Percentiles rank a stretch among this genome's conserved stretches.
Conservation (phyloP, 345 rosid species). For the rapeseed (Brassica napus) region DNA sequence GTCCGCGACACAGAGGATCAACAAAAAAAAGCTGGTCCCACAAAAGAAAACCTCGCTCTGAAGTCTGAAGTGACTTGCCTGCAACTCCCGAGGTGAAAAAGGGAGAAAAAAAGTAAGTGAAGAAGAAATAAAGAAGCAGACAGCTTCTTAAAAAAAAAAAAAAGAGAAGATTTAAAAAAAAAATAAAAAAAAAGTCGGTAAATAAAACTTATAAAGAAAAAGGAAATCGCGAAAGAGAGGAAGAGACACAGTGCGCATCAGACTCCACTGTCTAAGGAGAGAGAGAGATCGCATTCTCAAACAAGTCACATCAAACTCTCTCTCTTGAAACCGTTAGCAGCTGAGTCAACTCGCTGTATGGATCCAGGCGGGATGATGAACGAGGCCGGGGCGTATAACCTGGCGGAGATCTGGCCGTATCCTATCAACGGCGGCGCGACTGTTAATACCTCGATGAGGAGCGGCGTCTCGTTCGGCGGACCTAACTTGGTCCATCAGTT, state of each 20-base stretch:
- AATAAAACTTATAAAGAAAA: conserved; percentile 13
- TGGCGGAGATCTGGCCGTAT: conserved; percentile 82
- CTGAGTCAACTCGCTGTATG: conserved; percentile 44
- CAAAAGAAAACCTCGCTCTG: conserved; percentile 31
- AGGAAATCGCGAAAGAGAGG: conserved; percentile 20
- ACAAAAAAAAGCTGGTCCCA: neutral
- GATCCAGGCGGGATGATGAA: conserved; percentile 73
- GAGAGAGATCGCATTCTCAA: conserved; percentile 50
- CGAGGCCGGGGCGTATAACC: conserved; percentile 47
- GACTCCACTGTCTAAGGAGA: conserved; percentile 60
- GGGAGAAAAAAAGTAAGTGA: neutral
- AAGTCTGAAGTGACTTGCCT: conserved; percentile 33
- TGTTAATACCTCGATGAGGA: conserved; percentile 37
- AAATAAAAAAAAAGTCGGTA: neutral
- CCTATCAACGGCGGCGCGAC: conserved; percentile 47
- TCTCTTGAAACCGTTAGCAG: conserved; percentile 16
- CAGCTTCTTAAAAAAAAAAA: neutral
- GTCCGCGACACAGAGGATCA: conserved; percentile 18
- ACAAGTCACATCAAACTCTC: conserved; percentile 3
- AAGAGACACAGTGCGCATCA: conserved; percentile 42
- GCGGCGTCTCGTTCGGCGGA: conserved; percentile 41
- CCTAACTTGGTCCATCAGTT: conserved; percentile 41
- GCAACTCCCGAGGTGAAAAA: conserved; percentile 24
- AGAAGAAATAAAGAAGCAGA: neutral
- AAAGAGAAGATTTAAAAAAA: neutral